Base-by-base conservation (phyloP, 495 filamentous ascomycete species). In the Lindgomyces ingoldianus region DNA sequence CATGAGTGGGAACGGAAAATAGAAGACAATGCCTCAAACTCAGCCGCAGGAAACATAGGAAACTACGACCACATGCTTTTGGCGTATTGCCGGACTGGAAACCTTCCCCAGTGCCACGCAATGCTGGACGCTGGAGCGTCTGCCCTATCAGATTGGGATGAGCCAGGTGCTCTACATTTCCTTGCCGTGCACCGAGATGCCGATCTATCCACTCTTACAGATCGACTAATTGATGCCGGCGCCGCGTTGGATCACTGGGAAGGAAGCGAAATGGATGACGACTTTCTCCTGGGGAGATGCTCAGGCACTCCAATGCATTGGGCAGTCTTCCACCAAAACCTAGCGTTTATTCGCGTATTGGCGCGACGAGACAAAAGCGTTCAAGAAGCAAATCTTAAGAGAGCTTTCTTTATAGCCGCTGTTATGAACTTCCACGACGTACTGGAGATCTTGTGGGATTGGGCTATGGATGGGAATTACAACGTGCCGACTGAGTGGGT, bases 231-330 rank as follows among this genome's bases (percentile, higher is more conserved):
- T 12, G 26, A 30, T n/a, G 8, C 50, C 33, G 50, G 50, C 12
- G 50, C 50, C 19, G 50, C 4, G 12, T 30, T 54, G 24, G 50
- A 54, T 29, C 50, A 54, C 19, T 54, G 50, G 50, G 50, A 54
- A 54, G 50, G 50, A 4, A 29, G n/a, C 30, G n/a, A 26, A 10
- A 19, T n/a, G 22, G 50, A 54, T 19, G 50, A 54, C 33, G 26
- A 29, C 6, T n/a, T 54, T 11, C 22, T 54, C 22, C 30, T 26
- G 25, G 50, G 26, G 11, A 54, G 33, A 30, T 33, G 33, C 33
- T 14, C 6, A 6, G 53, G 53, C 11, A 57, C 19, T 24, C 53
- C 30, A 14, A 10, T 42, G 9, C 53, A 57, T 41, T 57, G 53
- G 30, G 53, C 53, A 22, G 53, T 57, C 21, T 22, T 33, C 18